These are phyloP conservation scores for Withania somnifera DNA, from an alignment of 305 asterid genomes.

Conservation along the genomic window DNA sequence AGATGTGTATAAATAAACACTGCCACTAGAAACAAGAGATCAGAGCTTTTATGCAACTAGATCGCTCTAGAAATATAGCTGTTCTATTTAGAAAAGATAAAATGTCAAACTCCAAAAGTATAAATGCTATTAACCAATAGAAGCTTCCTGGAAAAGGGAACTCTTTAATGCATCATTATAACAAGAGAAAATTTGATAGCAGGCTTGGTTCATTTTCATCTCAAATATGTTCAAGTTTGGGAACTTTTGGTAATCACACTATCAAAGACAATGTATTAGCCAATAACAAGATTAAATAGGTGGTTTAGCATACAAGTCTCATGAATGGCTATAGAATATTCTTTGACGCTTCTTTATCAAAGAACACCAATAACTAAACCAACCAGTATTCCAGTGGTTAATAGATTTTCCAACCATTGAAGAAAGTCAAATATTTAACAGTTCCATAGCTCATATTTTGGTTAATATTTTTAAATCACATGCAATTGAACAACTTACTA, in stretches of 20 bases:
- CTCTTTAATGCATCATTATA: not conserved
- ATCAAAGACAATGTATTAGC: not conserved
- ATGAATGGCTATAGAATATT: not conserved
- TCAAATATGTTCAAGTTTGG: not conserved
- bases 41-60: not conserved
- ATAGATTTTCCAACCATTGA: not conserved
- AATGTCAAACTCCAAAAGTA: not conserved
- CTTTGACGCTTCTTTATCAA: not conserved
- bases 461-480: not conserved
- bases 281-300: not conserved
- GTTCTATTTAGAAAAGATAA: not conserved
- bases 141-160: not conserved
- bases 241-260: not conserved
- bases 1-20: not conserved
- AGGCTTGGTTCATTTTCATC: not conserved
- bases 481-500: slow-evolving; percentile 41
- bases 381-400: not conserved
- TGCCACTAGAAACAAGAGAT: not conserved
- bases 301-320: not conserved
- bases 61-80: not conserved
- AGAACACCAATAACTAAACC: not conserved
- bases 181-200: not conserved
- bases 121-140: not conserved
- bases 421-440: not conserved
- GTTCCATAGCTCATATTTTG: not conserved